These are phyloP conservation scores for Brassica napus DNA, from an alignment of 345 rosid species.

Conservation along the genomic window Da-Ae NC_063446.1:69307501-69308000, in stretches of 20 bases:
- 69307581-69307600: no score
- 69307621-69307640: no score
- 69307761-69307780: constrained; percentile 35
- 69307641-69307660: no score
- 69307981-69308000: neutral
- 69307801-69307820: constrained; percentile 35
- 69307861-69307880: constrained; percentile 35
- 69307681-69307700: neutral
- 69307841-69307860: constrained; percentile 38
- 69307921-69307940: neutral
- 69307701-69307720: constrained; percentile 20
- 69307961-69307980: neutral
- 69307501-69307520: no score
- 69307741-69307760: constrained; percentile 21
- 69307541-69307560: no score
- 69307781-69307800: constrained; percentile 45
- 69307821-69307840: constrained; percentile 32
- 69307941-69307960: neutral
- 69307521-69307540: no score
- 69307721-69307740: neutral
- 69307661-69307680: neutral
- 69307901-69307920: no score
- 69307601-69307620: no score
- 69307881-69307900: neutral
- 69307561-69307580: no score